Base-by-base conservation (phyloP, 2,329 filamentous ascomycete species). In the Pseudocercospora eumusae region DNA sequence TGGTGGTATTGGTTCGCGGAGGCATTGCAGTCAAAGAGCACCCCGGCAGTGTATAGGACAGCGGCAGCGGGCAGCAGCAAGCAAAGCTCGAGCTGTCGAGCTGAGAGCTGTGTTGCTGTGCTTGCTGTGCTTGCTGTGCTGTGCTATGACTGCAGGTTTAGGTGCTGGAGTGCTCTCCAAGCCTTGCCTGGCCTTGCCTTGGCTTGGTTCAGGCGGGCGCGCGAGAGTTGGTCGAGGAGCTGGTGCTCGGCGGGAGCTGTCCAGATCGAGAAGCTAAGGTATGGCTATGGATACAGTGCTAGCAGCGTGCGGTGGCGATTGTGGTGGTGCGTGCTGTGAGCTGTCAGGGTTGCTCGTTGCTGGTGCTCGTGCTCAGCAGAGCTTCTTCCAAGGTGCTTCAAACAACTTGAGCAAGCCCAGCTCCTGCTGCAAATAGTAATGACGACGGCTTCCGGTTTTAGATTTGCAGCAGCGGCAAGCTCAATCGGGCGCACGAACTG, bases 1-100 rank as follows among this genome's bases (percentile, higher is more conserved):
- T 54, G 20, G 47, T 31, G 47, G 47, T 52, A 25, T 23, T 52
- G 25, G 60, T 50, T 50, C 60, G 31, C 27, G 60, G 60, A 62
- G 60, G 60, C 60, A 62, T 62, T 36, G 60, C 47, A 47, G 21
- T 57, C 42, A 49, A 45, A 55, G 21, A 52, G 55, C 59, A 61
- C 59, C 59, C 59, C 53, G 59, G 59, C 59, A 44, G 40, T 45
- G 57, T 28, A 10, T 33, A 53, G 53, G 36, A 45, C 42, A 21
- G 21, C 21, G 18, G 50, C 15, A 21, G 15, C 21, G 27, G 59
- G 25, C 42, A 40, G 47, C 45, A 53, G 23, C 57, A 53, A 59
- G 57, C 57, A 42, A 47, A 47, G 44, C 44, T 47, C 18, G 44
- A 47, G 44, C 21, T 52, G 47, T 52, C 21, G 23, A 52, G 25